Percentiles rank a stretch among this genome's conserved stretches.
Conservation (phyloP, 2,329 filamentous ascomycete genomes). For the Aspergillus sclerotialis region DNA sequence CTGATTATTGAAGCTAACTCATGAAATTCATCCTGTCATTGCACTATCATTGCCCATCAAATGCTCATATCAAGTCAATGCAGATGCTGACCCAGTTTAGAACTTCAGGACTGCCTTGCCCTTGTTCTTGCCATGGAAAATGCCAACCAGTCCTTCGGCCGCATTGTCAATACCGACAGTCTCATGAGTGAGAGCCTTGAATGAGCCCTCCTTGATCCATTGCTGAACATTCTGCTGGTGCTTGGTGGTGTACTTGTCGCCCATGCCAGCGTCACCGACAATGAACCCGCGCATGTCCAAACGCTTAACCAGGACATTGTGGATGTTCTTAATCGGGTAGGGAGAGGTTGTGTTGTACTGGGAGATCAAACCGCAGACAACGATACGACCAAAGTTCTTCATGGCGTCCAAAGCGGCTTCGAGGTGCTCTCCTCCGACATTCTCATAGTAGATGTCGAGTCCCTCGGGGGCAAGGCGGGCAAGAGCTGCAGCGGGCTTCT, state of each 20-base stretch:
- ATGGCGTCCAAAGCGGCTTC: constrained; percentile 59
- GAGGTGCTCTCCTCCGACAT: constrained; percentile 68
- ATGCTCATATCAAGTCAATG: too few relatives aligned
- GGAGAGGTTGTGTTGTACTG: constrained; percentile 69
- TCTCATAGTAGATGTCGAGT: constrained; percentile 79
- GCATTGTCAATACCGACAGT: constrained; percentile 74
- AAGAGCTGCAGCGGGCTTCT: constrained; percentile 62
- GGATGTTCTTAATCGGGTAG: constrained; percentile 62
- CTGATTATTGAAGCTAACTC: too few relatives aligned
- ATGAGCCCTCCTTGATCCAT: constrained; percentile 68
- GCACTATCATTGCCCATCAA: too few relatives aligned
- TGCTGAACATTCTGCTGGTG: constrained; percentile 69
- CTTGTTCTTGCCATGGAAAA: constrained; percentile 74
- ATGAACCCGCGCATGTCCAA: constrained; percentile 68
- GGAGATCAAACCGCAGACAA: constrained; percentile 62
- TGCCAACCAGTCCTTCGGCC: constrained; percentile 63
- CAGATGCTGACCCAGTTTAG: constrained; percentile 26
- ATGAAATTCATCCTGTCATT: too few relatives aligned
- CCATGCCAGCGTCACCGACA: constrained; percentile 58
- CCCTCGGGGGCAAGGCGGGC: constrained; percentile 65
- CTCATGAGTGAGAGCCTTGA: constrained; percentile 63
- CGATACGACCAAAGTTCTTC: constrained; percentile 60
- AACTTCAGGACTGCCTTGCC: constrained; percentile 78
- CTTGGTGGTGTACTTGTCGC: constrained; percentile 58
- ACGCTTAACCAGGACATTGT: constrained; percentile 59